Evolutionary conservation across 1,139 yeast species (phyloP), one percentile per base, ranked within the genome.

Genomic region (Suhomyces coccinellae): DNA sequence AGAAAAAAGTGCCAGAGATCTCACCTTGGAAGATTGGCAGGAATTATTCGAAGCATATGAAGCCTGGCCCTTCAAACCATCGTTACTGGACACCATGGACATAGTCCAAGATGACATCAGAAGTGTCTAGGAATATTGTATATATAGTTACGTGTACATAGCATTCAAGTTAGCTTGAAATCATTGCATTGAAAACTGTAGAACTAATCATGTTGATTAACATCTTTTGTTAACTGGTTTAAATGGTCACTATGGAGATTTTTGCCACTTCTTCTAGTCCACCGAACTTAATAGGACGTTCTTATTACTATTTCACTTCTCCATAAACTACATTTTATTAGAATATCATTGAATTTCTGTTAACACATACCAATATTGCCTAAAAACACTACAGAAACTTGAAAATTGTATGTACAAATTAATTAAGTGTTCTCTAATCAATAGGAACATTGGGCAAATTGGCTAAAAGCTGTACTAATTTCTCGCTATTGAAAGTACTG

Each of bases 61-160:
- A 38, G 60, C 67, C 17, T 91, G 98, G 98, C 95, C 98, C 0
- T 91, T 90, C 69, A 89, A 84, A 63, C 97, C 97, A 1, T 38
- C 66, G 0, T 51, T 49, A 16, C 52, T 54, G 10, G 67, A 63
- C 31, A 59, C 58, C 13, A 43, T 57, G 48, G 59, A 55, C 35
- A 43, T 60, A 10, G 52, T 56, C 12, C 55, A 54, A 36, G 63
- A 59, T 15, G 62, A 58, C 16, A 42, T 52, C 4, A 44, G 58
- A 40, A 46, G 44, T 22, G 50, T 54, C 35, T 56, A 42, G 44
- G 4, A 26, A 4, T 13, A n/a, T 6, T 12, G 26, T 6, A 27
- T 10, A 6, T 8, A 26, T 26, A 17, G 16, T 11, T n/a, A 31
- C 40, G 14, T 38, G 41, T 31, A 38, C 24, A 31, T 38, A 22